Evolutionary conservation across 1,284 basidiomycete genomes (phyloP).

Genomic region (Apiotrichum mycotoxinovorans): DNA sequence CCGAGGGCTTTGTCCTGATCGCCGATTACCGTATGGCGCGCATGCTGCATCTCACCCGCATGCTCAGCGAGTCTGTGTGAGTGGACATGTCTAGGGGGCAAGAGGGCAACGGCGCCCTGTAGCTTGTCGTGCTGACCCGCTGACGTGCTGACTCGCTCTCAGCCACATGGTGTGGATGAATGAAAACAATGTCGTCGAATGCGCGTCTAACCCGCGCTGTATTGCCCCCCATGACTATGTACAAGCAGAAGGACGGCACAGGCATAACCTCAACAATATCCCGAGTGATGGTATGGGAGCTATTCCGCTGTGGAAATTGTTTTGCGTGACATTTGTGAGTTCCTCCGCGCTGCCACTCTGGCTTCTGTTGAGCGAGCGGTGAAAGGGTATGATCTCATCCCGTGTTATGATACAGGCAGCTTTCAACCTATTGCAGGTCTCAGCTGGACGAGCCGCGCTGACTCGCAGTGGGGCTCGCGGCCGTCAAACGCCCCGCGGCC

Average conservation of each 20-base stretch:
- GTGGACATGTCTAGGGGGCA: too few relatives aligned
- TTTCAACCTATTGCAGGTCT: too few relatives aligned
- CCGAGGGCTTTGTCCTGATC: background rate
- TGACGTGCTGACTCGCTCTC: background rate
- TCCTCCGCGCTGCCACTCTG: too few relatives aligned
- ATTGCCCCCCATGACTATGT: slow-evolving; percentile 2
- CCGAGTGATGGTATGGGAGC: background rate
- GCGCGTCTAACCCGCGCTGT: slow-evolving; percentile 10
- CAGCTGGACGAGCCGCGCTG: background rate
- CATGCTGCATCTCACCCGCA: background rate
- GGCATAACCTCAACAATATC: background rate
- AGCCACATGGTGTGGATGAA: slow-evolving; percentile 12
- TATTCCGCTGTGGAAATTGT: slow-evolving; percentile 3
- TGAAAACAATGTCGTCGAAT: slow-evolving; percentile 6
- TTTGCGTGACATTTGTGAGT: slow-evolving; percentile 3
- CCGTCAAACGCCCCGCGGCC: background rate
- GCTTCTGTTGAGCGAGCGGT: background rate
- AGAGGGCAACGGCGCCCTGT: too few relatives aligned
- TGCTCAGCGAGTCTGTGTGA: background rate
- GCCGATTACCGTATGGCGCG: background rate
- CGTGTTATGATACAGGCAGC: too few relatives aligned
- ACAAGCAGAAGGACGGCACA: background rate
- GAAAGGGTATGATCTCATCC: too few relatives aligned
- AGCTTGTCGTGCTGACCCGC: background rate
- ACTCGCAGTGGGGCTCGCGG: slow-evolving; percentile 1